Evolutionary conservation across 2,329 filamentous ascomycete genomes (phyloP).

Genomic region (Colletotrichum higginsianum): DNA sequence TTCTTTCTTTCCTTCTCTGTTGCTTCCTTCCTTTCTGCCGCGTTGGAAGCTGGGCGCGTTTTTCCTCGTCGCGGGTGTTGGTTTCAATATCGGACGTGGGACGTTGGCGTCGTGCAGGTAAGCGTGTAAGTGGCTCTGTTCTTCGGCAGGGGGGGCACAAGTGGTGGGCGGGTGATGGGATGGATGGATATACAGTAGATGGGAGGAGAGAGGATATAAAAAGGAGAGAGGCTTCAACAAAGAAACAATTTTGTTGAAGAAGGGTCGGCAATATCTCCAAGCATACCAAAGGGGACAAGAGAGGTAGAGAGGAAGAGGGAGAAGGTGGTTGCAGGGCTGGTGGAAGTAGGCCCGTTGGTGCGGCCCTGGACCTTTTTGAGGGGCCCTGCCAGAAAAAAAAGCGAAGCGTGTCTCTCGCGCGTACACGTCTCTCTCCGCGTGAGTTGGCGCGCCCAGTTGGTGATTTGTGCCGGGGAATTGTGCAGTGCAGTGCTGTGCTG

Average conservation of each 20-base stretch:
- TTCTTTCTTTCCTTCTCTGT: not conserved
- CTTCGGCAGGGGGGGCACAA: constrained; percentile 9
- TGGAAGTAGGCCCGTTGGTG: constrained; percentile 46
- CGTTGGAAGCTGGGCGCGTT: constrained; percentile 37
- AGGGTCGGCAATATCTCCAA: constrained; percentile 17
- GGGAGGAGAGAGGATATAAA: constrained; percentile 5
- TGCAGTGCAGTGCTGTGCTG: constrained; percentile 5
- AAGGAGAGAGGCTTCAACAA: constrained; percentile 15
- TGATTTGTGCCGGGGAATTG: constrained; percentile 14
- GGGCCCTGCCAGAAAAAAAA: constrained; percentile 33
- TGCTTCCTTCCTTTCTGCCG: constrained; percentile 19
- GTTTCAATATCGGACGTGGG: constrained; percentile 38
- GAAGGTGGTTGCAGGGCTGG: constrained; percentile 46
- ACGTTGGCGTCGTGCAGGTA: constrained; percentile 33
- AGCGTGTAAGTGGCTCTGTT: constrained; percentile 40
- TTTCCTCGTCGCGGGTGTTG: constrained; percentile 28
- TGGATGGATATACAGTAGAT: constrained; percentile 4
- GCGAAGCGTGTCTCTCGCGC: constrained; percentile 27
- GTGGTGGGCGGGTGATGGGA: not conserved
- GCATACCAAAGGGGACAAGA: not conserved
- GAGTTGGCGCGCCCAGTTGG: constrained; percentile 13
- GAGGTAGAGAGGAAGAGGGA: constrained; percentile 31
- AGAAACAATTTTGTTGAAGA: constrained; percentile 13
- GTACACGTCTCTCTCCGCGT: constrained; percentile 28
- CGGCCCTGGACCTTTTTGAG: constrained; percentile 50